Evolutionary conservation across 2,329 filamentous ascomycete species (phyloP), one percentile per base, ranked within the genome.

Genomic region (Neobulgaria alba): DNA sequence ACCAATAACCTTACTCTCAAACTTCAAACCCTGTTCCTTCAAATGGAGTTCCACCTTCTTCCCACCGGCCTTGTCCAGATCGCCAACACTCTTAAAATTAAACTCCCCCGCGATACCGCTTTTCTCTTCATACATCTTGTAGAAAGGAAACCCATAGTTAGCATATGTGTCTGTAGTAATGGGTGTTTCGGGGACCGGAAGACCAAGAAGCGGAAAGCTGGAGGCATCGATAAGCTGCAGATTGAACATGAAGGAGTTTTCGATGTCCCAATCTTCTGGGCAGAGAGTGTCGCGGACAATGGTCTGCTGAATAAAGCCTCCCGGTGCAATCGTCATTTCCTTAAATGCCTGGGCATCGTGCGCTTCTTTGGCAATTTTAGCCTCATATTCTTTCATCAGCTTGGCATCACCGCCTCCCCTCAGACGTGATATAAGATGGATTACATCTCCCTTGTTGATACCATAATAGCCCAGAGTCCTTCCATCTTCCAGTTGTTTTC

Each of bases 401-500:
- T n/a, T n/a, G n/a, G n/a, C n/a, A n/a, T 5, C 10, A 16, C 9
- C 32, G 5, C 32, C 32, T 5, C 32, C 32, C 5, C 3, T 34
- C 3, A 34, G 15, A 5, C 5, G 15, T 10, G 18, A 17, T 5
- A 17, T 17, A 10, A 34, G 3, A 17, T 16, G 15, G n/a, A n/a
- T n/a, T n/a, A n/a, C n/a, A 23, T 15, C n/a, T 36, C 18, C 34
- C 19, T 36, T 29, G 10, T 5, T 2, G 17, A 29, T 39, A 33
- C 12, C 10, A 16, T 32, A 33, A 10, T n/a, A 20, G 14, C 9
- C n/a, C 15, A 17, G 19, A 36, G 23, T 36, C 33, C 35, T 17
- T 39, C 87, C 87, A 73, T 95, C 88, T 78, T 94, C 87, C 54
- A 95, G 83, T 74, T 95, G 88, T 82, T 94, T 94, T 68, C 89